Evolutionary conservation across 306 rosid genomes (phyloP).

Genomic region (Fragaria iinumae): DNA sequence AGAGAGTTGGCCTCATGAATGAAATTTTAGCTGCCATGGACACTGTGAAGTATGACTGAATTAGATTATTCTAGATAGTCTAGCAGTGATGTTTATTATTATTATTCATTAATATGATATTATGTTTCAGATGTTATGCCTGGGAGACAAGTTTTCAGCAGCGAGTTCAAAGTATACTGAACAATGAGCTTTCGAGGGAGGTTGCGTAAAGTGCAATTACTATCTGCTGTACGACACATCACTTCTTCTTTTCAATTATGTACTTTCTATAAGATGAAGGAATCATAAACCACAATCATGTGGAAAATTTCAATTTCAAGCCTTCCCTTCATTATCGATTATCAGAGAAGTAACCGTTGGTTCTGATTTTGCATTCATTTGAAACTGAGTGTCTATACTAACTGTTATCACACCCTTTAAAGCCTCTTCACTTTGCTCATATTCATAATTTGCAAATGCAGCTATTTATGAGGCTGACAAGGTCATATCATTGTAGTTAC

Average conservation of each 20-base stretch:
- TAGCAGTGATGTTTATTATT: conserved; percentile 9
- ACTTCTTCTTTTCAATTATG: conserved; percentile 5
- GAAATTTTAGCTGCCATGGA: conserved; percentile 93
- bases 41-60: conserved; percentile 65
- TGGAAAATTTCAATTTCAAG: background rate
- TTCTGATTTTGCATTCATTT: background rate
- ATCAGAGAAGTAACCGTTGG: background rate
- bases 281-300: no score
- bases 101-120: conserved; percentile 23
- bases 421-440: background rate
- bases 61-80: conserved; percentile 4
- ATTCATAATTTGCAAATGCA: background rate
- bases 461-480: background rate
- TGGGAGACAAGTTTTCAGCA: conserved; percentile 86
- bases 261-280: background rate
- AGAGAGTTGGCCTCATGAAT: conserved; percentile 81
- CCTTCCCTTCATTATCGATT: background rate
- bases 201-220: conserved; percentile 66
- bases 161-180: conserved; percentile 61
- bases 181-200: conserved; percentile 66
- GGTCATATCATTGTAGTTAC: background rate
- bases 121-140: conserved; percentile 75
- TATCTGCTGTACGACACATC: conserved; percentile 60
- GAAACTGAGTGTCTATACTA: background rate
- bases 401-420: background rate